Evolutionary conservation across 805 yeast genomes (phyloP), one percentile per base, ranked within the genome.

Genomic region (Wickerhamiella azymoides): DNA sequence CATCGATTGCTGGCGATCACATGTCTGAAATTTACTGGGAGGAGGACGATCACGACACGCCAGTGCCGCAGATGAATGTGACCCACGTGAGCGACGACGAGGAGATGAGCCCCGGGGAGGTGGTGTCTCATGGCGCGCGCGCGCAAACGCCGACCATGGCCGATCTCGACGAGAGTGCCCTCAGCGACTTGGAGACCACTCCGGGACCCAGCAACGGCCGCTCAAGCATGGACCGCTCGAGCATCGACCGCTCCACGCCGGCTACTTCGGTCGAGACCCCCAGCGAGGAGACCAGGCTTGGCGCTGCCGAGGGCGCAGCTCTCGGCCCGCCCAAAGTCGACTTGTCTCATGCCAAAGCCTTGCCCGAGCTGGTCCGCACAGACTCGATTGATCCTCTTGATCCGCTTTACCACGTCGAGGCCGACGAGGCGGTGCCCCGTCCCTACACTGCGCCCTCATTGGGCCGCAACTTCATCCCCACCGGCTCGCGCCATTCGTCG

Each of bases 401-500:
- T 17, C 45, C 45, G 40, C 36, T 42, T 9, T 28, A 36, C 47
- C 14, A 36, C 13, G n/a, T 32, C 27, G 26, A 35, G 11, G n/a
- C 10, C 10, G 10, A n/a, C 30, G 25, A 30, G 35, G 28, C 33
- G 16, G 14, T 11, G 19, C 25, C 42, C 10, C 24, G 49, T 7
- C 36, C 41, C 6, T 35, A 19, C 36, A 33, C 45, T 17, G 19
- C 39, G 21, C 36, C 28, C 24, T n/a, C 25, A n/a, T 14, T 19
- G 32, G 25, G n/a, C 37, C 21, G 26, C 48, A 40, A 19, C 44
- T 30, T 45, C 49, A 53, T 37, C 8, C 21, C 14, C 19, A 7
- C 21, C n/a, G 41, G 41, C 21, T 39, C 41, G 30, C 45, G 45
- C 24, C 27, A 42, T 24, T 36, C 45, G 4, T 46, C 49, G 48